Evolutionary conservation across 352 stramenopile genomes (phyloP).

Genomic region (Pythium rhizo-oryzae): DNA sequence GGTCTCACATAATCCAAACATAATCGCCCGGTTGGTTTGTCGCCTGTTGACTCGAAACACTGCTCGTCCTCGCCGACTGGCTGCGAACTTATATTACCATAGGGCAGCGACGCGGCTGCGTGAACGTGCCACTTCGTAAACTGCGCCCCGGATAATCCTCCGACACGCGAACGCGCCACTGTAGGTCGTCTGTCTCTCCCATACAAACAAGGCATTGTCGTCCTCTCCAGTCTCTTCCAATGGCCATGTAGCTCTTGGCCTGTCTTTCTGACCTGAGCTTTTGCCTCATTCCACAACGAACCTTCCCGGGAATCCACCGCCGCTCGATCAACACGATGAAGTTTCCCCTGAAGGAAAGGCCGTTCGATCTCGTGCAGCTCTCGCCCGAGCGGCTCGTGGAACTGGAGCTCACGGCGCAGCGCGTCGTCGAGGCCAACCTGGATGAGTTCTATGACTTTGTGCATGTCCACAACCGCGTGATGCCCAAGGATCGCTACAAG

Average conservation of each 20-base stretch:
- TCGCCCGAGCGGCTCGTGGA: constrained; percentile 33
- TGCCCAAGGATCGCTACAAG: constrained; percentile 52
- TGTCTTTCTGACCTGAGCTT: background rate
- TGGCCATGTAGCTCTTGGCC: background rate
- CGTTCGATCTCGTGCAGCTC: constrained; percentile 37
- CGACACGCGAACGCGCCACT: background rate
- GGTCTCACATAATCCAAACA: no score
- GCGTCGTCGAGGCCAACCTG: constrained; percentile 38
- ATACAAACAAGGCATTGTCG: background rate
- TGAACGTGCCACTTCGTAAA: constrained; percentile 11
- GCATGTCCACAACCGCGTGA: constrained; percentile 28
- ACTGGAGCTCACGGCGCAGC: constrained; percentile 31
- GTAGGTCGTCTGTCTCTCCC: background rate
- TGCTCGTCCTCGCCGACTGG: background rate
- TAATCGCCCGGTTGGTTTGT: no score
- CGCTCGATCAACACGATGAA: constrained; percentile 16
- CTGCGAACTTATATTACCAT: background rate
- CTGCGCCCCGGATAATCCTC: constrained; percentile 2
- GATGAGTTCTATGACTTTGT: constrained; percentile 35
- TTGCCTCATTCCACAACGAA: background rate
- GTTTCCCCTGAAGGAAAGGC: constrained; percentile 22
- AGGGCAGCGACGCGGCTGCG: background rate
- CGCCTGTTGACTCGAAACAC: no score
- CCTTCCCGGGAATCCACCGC: background rate
- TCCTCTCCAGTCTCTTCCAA: background rate